Percentiles rank a stretch among this genome's conserved stretches.
These are phyloP conservation scores for Rhodotorula toruloides DNA, from an alignment of 768 basidiomycete species.

Conservation along the genomic window DNA sequence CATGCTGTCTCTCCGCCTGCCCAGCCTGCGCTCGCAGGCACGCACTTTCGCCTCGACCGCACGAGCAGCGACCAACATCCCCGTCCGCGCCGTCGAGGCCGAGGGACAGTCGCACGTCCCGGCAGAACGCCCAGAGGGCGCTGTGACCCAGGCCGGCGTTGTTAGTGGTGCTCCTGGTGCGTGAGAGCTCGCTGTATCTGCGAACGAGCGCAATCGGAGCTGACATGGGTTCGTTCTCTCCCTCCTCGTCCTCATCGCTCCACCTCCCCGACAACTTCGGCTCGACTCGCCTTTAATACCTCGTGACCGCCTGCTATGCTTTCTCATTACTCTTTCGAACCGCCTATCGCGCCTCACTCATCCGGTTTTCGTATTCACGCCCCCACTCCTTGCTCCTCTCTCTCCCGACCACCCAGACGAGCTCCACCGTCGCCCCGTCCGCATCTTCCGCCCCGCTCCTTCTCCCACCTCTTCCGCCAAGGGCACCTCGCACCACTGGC, in stretches of 20 bases:
- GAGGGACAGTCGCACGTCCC: conserved; percentile 16
- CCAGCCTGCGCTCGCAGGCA: background rate
- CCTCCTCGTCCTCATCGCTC: background rate
- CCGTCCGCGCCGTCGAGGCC: conserved; percentile 7
- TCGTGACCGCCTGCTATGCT: background rate
- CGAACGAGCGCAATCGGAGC: background rate
- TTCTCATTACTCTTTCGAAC: background rate
- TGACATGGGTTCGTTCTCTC: background rate
- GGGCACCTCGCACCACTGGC: conserved; percentile 79
- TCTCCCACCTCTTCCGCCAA: conserved; percentile 86
- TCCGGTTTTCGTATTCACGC: no score
- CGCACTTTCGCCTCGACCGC: conserved; percentile 13
- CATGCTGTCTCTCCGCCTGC: conserved; percentile 14
- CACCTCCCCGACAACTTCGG: no score
- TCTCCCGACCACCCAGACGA: conserved; percentile 54
- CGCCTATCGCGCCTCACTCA: no score
- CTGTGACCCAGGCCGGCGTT: conserved; percentile 34
- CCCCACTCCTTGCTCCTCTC: background rate
- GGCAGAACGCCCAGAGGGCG: conserved; percentile 29
- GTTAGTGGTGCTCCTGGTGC: conserved; percentile 37
- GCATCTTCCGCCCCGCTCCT: conserved; percentile 86
- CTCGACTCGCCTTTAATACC: background rate
- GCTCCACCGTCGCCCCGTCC: conserved; percentile 76
- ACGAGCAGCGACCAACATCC: background rate
- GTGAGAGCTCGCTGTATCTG: background rate